These are phyloP conservation scores for Claviceps sp. DNA, from an alignment of 2,329 filamentous ascomycete species.

Conservation along the genomic window DNA sequence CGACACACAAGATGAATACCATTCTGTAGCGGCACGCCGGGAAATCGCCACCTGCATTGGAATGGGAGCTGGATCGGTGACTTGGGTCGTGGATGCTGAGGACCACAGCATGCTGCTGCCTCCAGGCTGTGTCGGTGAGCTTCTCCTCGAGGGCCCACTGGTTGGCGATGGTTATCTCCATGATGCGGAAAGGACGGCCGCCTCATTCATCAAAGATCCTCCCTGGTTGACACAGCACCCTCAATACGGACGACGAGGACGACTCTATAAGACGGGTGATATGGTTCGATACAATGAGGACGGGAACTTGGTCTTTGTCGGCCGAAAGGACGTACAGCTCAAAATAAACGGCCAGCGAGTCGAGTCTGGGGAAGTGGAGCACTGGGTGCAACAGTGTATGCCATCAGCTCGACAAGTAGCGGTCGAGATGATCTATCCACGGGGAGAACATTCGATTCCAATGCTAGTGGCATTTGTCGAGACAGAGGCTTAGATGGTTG, in stretches of 20 bases:
- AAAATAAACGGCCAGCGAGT: conserved; percentile 15
- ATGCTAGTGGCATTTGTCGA: background rate
- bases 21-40: too few relatives aligned
- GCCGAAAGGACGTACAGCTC: conserved; percentile 12
- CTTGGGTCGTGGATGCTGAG: background rate
- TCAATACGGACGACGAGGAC: background rate
- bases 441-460: too few relatives aligned
- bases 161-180: background rate
- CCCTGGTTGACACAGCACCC: background rate
- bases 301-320: conserved; percentile 12
- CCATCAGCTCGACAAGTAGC: background rate
- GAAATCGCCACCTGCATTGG: background rate
- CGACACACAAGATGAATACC: too few relatives aligned
- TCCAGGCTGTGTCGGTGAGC: conserved; percentile 2
- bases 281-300: conserved; percentile 8
- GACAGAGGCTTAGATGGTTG: background rate
- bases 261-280: conserved; percentile 14
- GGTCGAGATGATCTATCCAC: background rate
- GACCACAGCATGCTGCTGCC: background rate
- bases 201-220: background rate
- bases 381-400: background rate
- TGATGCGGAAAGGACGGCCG: background rate
- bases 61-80: background rate
- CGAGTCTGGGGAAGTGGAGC: conserved; percentile 11
- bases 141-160: conserved; percentile 1